A percentile compares a stretch with the other conserved stretches of the same genome.
These are phyloP conservation scores for Fusarium fracticaudum DNA, from an alignment of 2,329 filamentous ascomycete species.

Conservation along the genomic window DNA sequence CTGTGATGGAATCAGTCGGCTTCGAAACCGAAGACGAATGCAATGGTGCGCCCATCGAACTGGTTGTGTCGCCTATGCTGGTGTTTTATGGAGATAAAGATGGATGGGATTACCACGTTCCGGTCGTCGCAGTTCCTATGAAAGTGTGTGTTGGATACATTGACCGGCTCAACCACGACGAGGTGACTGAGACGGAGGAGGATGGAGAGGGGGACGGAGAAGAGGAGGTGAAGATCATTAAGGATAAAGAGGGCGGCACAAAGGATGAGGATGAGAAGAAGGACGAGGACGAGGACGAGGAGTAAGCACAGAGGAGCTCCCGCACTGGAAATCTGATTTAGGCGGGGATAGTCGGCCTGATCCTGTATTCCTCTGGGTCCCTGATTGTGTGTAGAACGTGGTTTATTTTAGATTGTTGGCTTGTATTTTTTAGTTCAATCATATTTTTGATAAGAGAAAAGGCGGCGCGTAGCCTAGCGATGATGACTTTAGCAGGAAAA, in stretches of 20 bases:
- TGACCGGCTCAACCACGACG: accelerated
- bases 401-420: not conserved
- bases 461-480: not conserved
- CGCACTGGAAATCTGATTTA: not conserved
- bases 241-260: not conserved
- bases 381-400: not conserved
- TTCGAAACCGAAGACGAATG: accelerated
- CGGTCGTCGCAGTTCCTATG: accelerated
- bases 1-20: not conserved
- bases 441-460: not conserved
- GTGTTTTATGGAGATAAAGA: accelerated
- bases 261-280: not conserved
- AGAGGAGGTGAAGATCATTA: not conserved
- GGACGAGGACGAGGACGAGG: too few relatives aligned
- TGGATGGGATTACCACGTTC: not conserved
- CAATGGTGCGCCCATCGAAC: not conserved
- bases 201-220: not conserved
- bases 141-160: not conserved
- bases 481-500: not conserved
- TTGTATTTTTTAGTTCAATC: not conserved
- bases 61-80: not conserved
- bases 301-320: not conserved
- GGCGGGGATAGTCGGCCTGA: too few relatives aligned
- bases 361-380: not conserved
- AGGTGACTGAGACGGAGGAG: not conserved